Conservation (phyloP, 202 grass and related monocot species). For the Eragrostis tef region DNA sequence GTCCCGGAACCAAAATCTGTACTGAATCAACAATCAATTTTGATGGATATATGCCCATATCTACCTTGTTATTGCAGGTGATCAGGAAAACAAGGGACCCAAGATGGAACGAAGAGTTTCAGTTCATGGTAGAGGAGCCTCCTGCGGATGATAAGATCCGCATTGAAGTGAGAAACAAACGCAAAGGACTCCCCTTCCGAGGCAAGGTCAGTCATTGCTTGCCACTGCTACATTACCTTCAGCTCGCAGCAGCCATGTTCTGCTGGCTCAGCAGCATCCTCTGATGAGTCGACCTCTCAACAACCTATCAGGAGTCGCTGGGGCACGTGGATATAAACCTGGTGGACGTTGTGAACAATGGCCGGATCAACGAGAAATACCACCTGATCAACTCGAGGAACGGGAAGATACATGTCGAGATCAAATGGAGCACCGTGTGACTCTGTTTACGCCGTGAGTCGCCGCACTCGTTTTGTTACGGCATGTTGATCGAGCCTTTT, state of each 20-base stretch:
- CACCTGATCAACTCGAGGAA: constrained; percentile 90
- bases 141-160: constrained; percentile 68
- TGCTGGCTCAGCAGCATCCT: not conserved
- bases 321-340: constrained; percentile 77
- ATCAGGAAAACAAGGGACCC: constrained; percentile 82
- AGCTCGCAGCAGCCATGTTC: not conserved
- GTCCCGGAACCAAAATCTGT: not conserved
- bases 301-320: constrained; percentile 67
- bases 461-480: not conserved
- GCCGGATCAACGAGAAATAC: constrained; percentile 83
- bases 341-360: constrained; percentile 77
- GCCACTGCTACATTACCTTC: too few species aligned
- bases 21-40: not conserved
- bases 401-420: constrained; percentile 69
- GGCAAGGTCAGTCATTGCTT: constrained; percentile 50
- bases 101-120: constrained; percentile 88
- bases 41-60: not conserved
- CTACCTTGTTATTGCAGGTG: constrained; percentile 49
- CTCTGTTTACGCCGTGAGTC: not conserved
- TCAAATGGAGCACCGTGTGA: constrained; percentile 76
- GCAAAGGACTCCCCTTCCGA: constrained; percentile 44
- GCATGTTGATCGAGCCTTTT: constrained; percentile 8
- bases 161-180: constrained; percentile 68
- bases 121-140: constrained; percentile 75
- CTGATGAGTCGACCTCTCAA: constrained; percentile 6